These are phyloP conservation scores for Backusella parvicylindrica DNA, from an alignment of 192 early-diverging fungal genomes.

Conservation along the genomic window DNA sequence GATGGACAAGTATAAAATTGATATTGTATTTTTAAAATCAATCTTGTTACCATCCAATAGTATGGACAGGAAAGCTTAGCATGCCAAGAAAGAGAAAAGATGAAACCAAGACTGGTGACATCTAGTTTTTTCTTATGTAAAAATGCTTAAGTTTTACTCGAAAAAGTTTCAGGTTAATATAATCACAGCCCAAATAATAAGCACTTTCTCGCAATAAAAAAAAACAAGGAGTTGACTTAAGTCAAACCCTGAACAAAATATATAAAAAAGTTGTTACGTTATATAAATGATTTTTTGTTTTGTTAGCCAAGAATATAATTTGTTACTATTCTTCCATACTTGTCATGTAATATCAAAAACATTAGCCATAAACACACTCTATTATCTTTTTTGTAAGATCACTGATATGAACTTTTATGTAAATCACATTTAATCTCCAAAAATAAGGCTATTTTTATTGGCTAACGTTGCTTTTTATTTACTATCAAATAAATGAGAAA, in stretches of 20 bases:
- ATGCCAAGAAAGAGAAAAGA: not conserved
- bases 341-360: not conserved
- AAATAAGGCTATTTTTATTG: not conserved
- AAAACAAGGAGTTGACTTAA: not conserved
- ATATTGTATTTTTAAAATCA: not conserved
- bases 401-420: not conserved
- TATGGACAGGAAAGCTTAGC: not conserved
- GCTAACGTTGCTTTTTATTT: not conserved
- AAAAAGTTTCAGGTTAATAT: not conserved
- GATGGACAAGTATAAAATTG: not conserved
- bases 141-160: not conserved
- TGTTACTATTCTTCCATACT: not conserved
- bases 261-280: not conserved
- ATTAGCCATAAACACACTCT: not conserved
- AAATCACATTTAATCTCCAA: not conserved
- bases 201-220: too few relatives aligned
- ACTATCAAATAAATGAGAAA: not conserved
- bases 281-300: not conserved
- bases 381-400: not conserved
- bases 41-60: not conserved
- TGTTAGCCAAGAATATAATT: not conserved
- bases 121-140: not conserved
- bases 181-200: not conserved
- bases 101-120: not conserved
- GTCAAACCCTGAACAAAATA: not conserved